Evolutionary conservation across 768 basidiomycete species (phyloP).

Genomic region (Dioszegia crocea): DNA sequence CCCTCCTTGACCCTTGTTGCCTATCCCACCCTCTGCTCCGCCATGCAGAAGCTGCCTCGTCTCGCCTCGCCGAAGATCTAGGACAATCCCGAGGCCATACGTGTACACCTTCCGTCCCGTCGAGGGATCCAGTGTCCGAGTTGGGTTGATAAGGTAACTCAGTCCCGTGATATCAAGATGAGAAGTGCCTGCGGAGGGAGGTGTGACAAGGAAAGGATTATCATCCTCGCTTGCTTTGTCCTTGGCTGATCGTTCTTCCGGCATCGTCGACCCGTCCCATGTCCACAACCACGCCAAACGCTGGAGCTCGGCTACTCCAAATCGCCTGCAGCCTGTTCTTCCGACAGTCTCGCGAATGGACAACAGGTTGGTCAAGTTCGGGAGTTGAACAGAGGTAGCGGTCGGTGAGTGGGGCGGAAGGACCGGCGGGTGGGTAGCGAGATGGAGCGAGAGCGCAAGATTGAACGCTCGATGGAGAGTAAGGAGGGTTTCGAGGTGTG

Average conservation of each 20-base stretch:
- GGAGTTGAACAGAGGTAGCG: slow-evolving; percentile 28
- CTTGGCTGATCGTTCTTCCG: slow-evolving; percentile 20
- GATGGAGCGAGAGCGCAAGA: slow-evolving; percentile 43
- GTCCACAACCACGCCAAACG: slow-evolving; percentile 47
- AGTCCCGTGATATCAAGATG: slow-evolving; percentile 16
- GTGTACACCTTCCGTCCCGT: slow-evolving; percentile 38
- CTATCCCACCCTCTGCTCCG: slow-evolving; percentile 38
- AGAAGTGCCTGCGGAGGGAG: not conserved
- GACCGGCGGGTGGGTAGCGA: slow-evolving; percentile 47
- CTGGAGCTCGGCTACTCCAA: slow-evolving; percentile 38
- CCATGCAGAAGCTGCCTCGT: slow-evolving; percentile 39
- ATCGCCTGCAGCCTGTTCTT: slow-evolving; percentile 36
- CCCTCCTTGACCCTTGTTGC: slow-evolving; percentile 43
- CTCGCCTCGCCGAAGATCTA: slow-evolving; percentile 40
- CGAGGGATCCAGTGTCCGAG: slow-evolving; percentile 38
- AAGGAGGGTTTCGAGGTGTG: slow-evolving; percentile 43
- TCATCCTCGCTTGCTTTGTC: slow-evolving; percentile 21
- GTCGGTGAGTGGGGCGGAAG: slow-evolving; percentile 40
- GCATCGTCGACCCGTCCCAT: slow-evolving; percentile 37
- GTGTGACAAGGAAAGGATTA: slow-evolving; percentile 39
- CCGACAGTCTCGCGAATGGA: slow-evolving; percentile 43
- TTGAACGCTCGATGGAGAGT: slow-evolving; percentile 44
- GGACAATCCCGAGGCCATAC: slow-evolving; percentile 44
- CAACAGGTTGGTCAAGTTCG: slow-evolving; percentile 41
- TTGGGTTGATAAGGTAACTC: slow-evolving; percentile 40